Evolutionary conservation across 805 yeast genomes (phyloP), one percentile per base, ranked within the genome.

Genomic region (Cyberlindnera mycetangii): DNA sequence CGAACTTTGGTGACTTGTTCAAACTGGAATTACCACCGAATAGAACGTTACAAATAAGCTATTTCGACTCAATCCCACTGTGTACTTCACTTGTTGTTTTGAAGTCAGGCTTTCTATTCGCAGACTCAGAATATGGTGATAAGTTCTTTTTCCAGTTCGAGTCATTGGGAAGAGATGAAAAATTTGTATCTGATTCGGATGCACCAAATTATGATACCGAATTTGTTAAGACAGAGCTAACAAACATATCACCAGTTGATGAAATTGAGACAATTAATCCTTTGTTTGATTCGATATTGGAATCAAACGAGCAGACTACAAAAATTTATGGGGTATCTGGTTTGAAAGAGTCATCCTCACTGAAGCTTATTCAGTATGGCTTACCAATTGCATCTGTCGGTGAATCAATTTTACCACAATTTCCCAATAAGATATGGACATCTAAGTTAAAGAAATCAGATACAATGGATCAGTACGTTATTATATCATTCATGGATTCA

Each of bases 141-240:
- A 86, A 83, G 54, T 62, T 69, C 16, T 68, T 86, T n/a, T 87
- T 82, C 56, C 96, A 89, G 60, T 85, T 92, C 55, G 88, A 84
- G 49, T 76, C 76, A 39, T 66, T 89, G 36, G 96, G 95, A 1
- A 81, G 77, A 37, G 80, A 75, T 19, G 76, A 66, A 12, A 73
- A 72, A 19, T 65, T 41, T 55, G 60, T 48, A 30, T 55, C 62
- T 11, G 55, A 58, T 4, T 55, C 62, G 3, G 60, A 60, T 24
- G 53, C 57, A 3, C 68, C 74, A 1, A 66, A 65, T 30, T 67
- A 66, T 18, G 31, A 38, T 4, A 28, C 47, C 9, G 31, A 41
- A 0, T 64, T 62, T 47, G 58, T 61, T 5, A 65, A 71, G 5
- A 61, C 50, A 1, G 45, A 65, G 20, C 65, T 78, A 27, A 78